Evolutionary conservation across 2,329 filamentous ascomycete genomes (phyloP).

Genomic region (Beauveria scarabaeidicola): DNA sequence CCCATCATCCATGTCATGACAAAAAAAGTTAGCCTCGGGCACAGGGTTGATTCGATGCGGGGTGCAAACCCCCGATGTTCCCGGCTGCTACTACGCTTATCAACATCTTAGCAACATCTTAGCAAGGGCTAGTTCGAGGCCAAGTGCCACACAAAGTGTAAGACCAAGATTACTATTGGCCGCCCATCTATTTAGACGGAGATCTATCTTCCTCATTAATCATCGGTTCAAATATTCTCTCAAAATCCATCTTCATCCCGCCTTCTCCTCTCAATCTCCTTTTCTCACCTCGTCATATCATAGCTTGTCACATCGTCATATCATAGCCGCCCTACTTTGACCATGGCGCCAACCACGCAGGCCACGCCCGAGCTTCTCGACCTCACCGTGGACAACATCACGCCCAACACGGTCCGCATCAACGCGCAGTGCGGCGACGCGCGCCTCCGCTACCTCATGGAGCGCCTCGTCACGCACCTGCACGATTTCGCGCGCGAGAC

Average conservation of each 20-base stretch:
- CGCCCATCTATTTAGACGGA: background rate
- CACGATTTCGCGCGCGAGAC: slow-evolving; percentile 74
- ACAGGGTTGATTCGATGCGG: background rate
- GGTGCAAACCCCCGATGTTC: background rate
- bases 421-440: slow-evolving; percentile 57
- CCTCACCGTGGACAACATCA: slow-evolving; percentile 66
- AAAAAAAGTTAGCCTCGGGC: no score
- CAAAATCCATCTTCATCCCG: background rate
- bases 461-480: slow-evolving; percentile 61
- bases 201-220: background rate
- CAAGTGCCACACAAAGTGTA: background rate
- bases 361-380: slow-evolving; percentile 26
- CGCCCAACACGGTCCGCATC: slow-evolving; percentile 59
- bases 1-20: background rate
- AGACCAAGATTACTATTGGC: background rate
- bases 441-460: slow-evolving; percentile 59
- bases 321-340: no score
- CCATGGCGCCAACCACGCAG: background rate
- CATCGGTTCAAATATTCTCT: background rate
- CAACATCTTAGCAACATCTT: slow-evolving; percentile 6
- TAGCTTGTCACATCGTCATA: no score
- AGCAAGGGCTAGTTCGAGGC: background rate
- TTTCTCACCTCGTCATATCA: no score
- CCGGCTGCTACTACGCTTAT: background rate
- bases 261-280: background rate